Evolutionary conservation across 345 rosid genomes (phyloP).

Genomic region (Mangifera indica): DNA sequence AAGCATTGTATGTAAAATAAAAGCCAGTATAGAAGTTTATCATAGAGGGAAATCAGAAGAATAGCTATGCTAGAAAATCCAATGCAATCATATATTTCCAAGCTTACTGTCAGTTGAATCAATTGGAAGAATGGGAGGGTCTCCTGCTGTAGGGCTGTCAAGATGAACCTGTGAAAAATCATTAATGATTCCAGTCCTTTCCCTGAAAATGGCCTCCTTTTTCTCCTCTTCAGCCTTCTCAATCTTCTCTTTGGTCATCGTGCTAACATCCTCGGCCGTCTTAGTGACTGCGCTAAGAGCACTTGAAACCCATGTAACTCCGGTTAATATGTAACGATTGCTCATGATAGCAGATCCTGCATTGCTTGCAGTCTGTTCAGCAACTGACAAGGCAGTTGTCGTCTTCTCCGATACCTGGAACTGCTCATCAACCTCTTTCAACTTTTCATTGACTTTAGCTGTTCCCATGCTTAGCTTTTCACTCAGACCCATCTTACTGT

Average conservation of each 20-base stretch:
- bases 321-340: conserved; percentile 37
- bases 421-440: conserved; percentile 39
- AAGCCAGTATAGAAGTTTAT: neutral
- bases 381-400: conserved; percentile 35
- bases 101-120: conserved; percentile 27
- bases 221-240: conserved; percentile 41
- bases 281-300: conserved; percentile 37
- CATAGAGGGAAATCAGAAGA: neutral
- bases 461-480: conserved; percentile 40
- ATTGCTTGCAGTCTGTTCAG: conserved; percentile 44
- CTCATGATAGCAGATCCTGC: conserved; percentile 41
- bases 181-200: conserved; percentile 10
- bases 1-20: neutral
- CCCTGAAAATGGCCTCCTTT: conserved; percentile 22
- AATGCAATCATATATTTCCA: conserved; percentile 23
- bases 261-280: conserved; percentile 41
- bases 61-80: neutral
- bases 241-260: conserved; percentile 43
- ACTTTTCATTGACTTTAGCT: conserved; percentile 41
- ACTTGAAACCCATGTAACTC: conserved; percentile 45
- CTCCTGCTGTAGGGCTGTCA: conserved; percentile 16
- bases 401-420: conserved; percentile 42
- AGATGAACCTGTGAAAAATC: conserved; percentile 19
- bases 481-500: conserved; percentile 38
- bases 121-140: conserved; percentile 26